phyloP scores from a whole-genome alignment of 2,329 filamentous ascomycete genomes.

The Sporothrix sp. region DNA sequence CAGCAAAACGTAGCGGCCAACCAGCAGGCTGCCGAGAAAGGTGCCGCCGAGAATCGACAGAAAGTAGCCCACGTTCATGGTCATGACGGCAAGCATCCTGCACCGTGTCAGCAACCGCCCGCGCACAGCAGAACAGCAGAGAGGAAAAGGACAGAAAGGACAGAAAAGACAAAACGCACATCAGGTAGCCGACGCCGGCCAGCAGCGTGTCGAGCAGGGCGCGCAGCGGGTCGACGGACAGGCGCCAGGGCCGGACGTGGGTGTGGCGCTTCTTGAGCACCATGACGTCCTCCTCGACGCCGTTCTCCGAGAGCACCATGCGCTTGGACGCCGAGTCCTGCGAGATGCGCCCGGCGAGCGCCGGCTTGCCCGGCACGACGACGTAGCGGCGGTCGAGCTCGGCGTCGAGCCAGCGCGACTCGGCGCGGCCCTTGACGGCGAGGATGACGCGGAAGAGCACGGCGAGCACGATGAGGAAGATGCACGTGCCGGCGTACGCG shows the following conservation, averaged over 20 bases:
- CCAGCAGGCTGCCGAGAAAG: slow-evolving; percentile 75
- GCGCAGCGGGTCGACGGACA: slow-evolving; percentile 68
- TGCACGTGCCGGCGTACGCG: slow-evolving; percentile 78
- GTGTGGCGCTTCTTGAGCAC: slow-evolving; percentile 53
- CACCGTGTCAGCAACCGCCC: no score
- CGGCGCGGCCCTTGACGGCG: slow-evolving; percentile 58
- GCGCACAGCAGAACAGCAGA: neutral
- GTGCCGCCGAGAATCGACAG: slow-evolving; percentile 62
- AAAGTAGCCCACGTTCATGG: slow-evolving; percentile 72
- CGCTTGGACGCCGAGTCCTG: slow-evolving; percentile 53
- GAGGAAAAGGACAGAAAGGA: no score
- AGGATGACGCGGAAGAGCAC: slow-evolving; percentile 60
- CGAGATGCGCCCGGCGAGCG: slow-evolving; percentile 49
- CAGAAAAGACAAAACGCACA: slow-evolving; percentile 71
- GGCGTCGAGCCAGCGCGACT: slow-evolving; percentile 55
- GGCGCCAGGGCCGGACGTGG: slow-evolving; percentile 60
- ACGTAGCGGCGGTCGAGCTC: slow-evolving; percentile 71
- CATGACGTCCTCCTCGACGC: slow-evolving; percentile 69
- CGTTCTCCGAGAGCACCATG: slow-evolving; percentile 58
- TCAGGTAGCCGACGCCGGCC: slow-evolving; percentile 70
- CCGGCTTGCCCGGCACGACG: slow-evolving; percentile 54
- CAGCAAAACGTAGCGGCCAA: slow-evolving; percentile 56
- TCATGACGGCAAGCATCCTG: slow-evolving; percentile 89
- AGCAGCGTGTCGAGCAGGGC: slow-evolving; percentile 61
- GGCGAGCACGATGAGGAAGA: slow-evolving; percentile 76